These are phyloP conservation scores for Maudiozyma serrabonitensis DNA, from an alignment of 805 yeast genomes.

Conservation along the genomic window DNA sequence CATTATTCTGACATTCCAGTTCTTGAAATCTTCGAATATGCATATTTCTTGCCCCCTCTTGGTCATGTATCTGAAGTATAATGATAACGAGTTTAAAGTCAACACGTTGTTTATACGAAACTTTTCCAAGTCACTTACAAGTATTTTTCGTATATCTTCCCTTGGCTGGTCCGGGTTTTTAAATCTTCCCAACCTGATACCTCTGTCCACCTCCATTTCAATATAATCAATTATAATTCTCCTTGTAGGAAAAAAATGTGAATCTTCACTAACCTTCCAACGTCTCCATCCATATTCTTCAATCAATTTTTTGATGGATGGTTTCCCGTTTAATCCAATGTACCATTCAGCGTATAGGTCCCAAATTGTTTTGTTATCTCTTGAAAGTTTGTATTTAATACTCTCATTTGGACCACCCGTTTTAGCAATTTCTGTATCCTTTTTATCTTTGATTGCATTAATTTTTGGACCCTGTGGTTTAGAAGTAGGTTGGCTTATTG, in stretches of 20 bases:
- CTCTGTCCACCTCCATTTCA: constrained; percentile 28
- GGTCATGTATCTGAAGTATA: constrained; percentile 26
- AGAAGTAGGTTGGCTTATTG: background rate
- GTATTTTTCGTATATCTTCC: constrained; percentile 25
- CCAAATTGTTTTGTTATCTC: constrained; percentile 32
- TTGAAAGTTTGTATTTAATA: constrained; percentile 29
- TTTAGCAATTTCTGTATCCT: background rate
- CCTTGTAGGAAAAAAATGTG: constrained; percentile 32
- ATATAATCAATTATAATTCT: constrained; percentile 32
- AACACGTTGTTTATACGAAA: constrained; percentile 28
- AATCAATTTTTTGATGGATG: constrained; percentile 25
- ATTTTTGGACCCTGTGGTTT: background rate
- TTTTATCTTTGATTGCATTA: background rate
- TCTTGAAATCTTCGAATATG: constrained; percentile 24
- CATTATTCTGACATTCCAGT: constrained; percentile 24
- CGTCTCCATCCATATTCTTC: constrained; percentile 30
- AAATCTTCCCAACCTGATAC: constrained; percentile 26
- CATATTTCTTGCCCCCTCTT: constrained; percentile 25
- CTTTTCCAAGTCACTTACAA: constrained; percentile 29
- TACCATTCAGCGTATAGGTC: constrained; percentile 32
- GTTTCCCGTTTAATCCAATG: constrained; percentile 27
- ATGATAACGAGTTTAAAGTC: constrained; percentile 27
- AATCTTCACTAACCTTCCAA: constrained; percentile 32
- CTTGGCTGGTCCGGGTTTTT: constrained; percentile 20
- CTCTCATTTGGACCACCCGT: constrained; percentile 18